Percentiles rank a stretch among this genome's conserved stretches.
Evolutionary conservation across 805 yeast species (phyloP).

Genomic region (Pichia sporocuriosa): DNA sequence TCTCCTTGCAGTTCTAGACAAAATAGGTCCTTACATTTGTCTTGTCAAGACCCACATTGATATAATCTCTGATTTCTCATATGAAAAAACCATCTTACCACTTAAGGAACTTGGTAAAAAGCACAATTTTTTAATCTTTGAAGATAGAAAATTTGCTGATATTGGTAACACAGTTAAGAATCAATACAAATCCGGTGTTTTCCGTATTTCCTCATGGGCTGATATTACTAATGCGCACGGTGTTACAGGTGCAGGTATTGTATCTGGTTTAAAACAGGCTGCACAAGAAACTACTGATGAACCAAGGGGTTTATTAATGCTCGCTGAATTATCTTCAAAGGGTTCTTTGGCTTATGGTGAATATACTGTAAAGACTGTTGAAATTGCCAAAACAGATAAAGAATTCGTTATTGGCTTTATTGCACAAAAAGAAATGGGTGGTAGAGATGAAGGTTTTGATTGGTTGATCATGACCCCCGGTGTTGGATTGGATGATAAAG

Average conservation of each 20-base stretch:
- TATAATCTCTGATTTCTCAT: slow-evolving; percentile 80
- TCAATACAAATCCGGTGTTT: slow-evolving; percentile 88
- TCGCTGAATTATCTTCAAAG: slow-evolving; percentile 90
- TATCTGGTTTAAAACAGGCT: slow-evolving; percentile 79
- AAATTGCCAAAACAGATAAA: slow-evolving; percentile 74
- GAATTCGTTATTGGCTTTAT: slow-evolving; percentile 95
- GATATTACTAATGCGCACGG: slow-evolving; percentile 98
- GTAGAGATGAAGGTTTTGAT: slow-evolving; percentile 77
- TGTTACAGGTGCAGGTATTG: slow-evolving; percentile 92
- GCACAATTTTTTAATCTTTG: slow-evolving; percentile 86
- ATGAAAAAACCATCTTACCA: slow-evolving; percentile 74
- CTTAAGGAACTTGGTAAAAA: slow-evolving; percentile 65
- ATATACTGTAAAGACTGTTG: slow-evolving; percentile 81
- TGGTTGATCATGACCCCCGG: slow-evolving; percentile 99
- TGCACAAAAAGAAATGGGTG: slow-evolving; percentile 87
- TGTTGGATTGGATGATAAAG: slow-evolving; percentile 94
- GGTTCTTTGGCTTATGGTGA: slow-evolving; percentile 93
- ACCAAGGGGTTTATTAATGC: slow-evolving; percentile 87
- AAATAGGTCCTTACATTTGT: slow-evolving; percentile 86
- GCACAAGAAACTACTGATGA: slow-evolving; percentile 62
- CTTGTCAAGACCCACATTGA: slow-evolving; percentile 93
- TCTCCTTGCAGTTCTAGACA: slow-evolving; percentile 63
- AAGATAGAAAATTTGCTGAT: slow-evolving; percentile 97
- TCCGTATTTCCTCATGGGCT: slow-evolving; percentile 87
- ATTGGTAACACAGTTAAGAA: slow-evolving; percentile 95